Conservation (phyloP, 169 alveolate genomes). For the Hepatocystis sp. region DNA sequence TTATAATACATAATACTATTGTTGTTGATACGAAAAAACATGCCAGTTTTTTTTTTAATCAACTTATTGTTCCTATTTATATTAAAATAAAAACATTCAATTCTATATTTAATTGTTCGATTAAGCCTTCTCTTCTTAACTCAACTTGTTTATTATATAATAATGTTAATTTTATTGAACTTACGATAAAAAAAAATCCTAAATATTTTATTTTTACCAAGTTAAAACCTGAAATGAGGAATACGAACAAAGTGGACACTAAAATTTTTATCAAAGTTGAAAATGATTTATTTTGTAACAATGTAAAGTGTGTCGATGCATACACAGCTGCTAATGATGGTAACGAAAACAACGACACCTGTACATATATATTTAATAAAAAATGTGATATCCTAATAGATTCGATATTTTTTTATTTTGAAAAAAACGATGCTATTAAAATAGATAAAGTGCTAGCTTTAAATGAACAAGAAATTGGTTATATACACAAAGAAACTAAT, state of each 20-base stretch:
- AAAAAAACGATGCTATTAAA: conserved; percentile 14
- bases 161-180: too few species aligned
- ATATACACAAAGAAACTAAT: background rate
- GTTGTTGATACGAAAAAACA: conserved; percentile 2
- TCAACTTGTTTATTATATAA: conserved; percentile 41
- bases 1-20: conserved; percentile 9
- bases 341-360: too few species aligned
- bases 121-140: conserved; percentile 29
- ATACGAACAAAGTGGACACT: too few species aligned
- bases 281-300: too few species aligned
- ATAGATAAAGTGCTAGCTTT: conserved; percentile 12
- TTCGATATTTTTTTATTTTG: conserved; percentile 22
- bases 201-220: too few species aligned
- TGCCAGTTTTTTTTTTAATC: conserved; percentile 34
- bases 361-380: too few species aligned
- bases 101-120: conserved; percentile 27
- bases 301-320: too few species aligned
- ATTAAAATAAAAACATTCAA: conserved; percentile 47
- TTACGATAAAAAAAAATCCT: too few species aligned
- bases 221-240: too few species aligned
- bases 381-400: conserved; percentile 1
- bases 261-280: too few species aligned
- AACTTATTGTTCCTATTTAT: conserved; percentile 44
- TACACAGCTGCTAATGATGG: too few species aligned
- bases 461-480: background rate